phyloP scores from a whole-genome alignment of 164 flowering plant species.

The Umbellularia californica region DNA sequence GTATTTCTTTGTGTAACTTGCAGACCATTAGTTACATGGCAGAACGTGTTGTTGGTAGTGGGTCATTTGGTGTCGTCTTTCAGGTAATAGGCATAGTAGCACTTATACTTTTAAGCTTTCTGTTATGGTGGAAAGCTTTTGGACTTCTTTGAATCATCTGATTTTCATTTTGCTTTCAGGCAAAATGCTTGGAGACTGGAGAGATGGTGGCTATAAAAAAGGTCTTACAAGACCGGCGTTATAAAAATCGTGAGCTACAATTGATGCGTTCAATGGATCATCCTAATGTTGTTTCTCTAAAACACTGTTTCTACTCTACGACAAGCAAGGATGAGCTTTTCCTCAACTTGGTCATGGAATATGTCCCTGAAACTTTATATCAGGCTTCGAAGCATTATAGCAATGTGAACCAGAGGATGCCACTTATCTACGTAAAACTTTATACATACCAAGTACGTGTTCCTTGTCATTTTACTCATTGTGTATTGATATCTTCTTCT shows the following conservation, averaged over 20 bases:
- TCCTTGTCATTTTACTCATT: background rate
- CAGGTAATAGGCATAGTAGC: background rate
- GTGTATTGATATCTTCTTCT: background rate
- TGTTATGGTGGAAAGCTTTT: background rate
- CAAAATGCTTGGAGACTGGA: conserved; percentile 90
- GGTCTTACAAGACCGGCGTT: conserved; percentile 86
- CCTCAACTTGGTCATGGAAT: conserved; percentile 94
- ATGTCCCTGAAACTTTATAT: conserved; percentile 81
- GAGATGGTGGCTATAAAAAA: conserved; percentile 90
- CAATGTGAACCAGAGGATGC: conserved; percentile 82
- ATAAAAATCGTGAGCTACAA: conserved; percentile 90
- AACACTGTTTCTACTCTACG: conserved; percentile 91
- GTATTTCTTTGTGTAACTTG: conserved; percentile 4
- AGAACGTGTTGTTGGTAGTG: conserved; percentile 94
- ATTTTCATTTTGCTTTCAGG: conserved; percentile 31
- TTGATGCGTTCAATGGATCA: conserved; percentile 91
- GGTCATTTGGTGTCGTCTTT: conserved; percentile 87
- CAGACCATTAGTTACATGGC: conserved; percentile 99
- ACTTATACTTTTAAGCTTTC: background rate
- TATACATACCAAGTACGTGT: conserved; percentile 59
- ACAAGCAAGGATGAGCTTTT: conserved; percentile 84
- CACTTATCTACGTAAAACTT: conserved; percentile 81
- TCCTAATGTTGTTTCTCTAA: conserved; percentile 78
- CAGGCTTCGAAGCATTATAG: conserved; percentile 72
- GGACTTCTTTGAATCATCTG: no score